Conservation (phyloP, 805 yeast species). For the Candida multigemmis region DNA sequence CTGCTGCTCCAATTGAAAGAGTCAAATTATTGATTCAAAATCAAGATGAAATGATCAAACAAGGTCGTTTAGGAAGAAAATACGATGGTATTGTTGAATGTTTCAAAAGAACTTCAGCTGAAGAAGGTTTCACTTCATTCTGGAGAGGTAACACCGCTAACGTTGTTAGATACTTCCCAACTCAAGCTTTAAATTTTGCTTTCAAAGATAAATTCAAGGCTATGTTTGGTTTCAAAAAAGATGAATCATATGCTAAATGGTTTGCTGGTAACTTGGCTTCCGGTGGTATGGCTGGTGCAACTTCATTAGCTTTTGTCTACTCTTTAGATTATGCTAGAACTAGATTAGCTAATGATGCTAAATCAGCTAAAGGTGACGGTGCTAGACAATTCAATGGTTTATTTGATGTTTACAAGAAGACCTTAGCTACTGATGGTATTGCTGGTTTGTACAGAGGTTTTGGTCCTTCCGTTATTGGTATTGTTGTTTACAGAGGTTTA, state of each 20-base stretch:
- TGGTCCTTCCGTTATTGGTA: conserved; percentile 97
- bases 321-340: conserved; percentile 98
- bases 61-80: conserved; percentile 82
- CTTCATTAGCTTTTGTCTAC: conserved; percentile 87
- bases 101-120: conserved; percentile 89
- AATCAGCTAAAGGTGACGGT: conserved; percentile 77
- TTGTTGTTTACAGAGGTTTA: conserved; percentile 97
- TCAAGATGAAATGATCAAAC: conserved; percentile 97
- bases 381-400: conserved; percentile 98
- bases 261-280: conserved; percentile 97
- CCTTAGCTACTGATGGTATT: conserved; percentile 91
- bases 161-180: conserved; percentile 98
- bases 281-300: conserved; percentile 98
- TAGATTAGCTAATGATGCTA: conserved; percentile 97
- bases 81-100: conserved; percentile 91
- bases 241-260: conserved; percentile 88
- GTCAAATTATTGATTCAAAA: conserved; percentile 94
- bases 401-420: conserved; percentile 92
- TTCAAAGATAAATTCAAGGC: conserved; percentile 96
- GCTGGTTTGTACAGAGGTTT: conserved; percentile 99
- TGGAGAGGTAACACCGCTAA: conserved; percentile 99
- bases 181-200: conserved; percentile 97
- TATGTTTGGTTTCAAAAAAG: conserved; percentile 95
- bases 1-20: conserved; percentile 97
- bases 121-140: conserved; percentile 88